Base-by-base conservation (phyloP, 2,329 filamentous ascomycete genomes). In the Colletotrichum siamense region DNA sequence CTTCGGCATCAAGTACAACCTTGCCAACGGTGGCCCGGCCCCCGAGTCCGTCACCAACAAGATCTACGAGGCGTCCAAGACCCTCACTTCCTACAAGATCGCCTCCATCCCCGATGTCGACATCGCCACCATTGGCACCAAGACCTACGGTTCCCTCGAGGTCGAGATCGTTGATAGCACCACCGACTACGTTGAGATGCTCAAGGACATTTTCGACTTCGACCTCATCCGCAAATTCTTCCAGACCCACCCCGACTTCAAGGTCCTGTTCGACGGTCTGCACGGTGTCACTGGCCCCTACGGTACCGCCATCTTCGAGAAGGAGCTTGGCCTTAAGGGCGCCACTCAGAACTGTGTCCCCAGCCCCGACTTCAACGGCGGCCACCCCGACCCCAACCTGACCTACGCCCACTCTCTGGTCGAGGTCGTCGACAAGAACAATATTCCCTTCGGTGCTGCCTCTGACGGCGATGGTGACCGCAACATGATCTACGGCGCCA, bases 1-100 rank as follows among this genome's bases (percentile, higher is more conserved):
- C 87, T 99, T 99, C 82, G 97, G 97, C 81, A 99, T 99, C 93
- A 99, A 99, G 90, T 99, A 99, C 92, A 99, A 99, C 91, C 91
- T 99, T 76, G 90, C 95, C 85, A 99, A 99, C 83, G 97, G 97
- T 81, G 97, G 96, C 73, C 97, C 97, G 59, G 97, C 97, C 73
- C 97, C 97, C 75, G 97, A 99, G 87, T 94, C 95, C 71, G 95
- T 99, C 79, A 99, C 97, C 80, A 98, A 99, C 92, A 98, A 98
- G 89, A 99, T 99, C 85, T 99, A 92, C 88, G 95, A 96, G 81
- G 92, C 93, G 77, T 96, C 96, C 81, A 99, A 98, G 91, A 93
- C 91, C 78, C 91, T 99, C 81, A 95, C 92, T 61, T 95, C 94
- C 67, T 99, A 99, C 92, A 98, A 98, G 88, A 94, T 98, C 80